Evolutionary conservation across 257 asterid genomes (phyloP).

Genomic region (Ocimum tenuiflorum): DNA sequence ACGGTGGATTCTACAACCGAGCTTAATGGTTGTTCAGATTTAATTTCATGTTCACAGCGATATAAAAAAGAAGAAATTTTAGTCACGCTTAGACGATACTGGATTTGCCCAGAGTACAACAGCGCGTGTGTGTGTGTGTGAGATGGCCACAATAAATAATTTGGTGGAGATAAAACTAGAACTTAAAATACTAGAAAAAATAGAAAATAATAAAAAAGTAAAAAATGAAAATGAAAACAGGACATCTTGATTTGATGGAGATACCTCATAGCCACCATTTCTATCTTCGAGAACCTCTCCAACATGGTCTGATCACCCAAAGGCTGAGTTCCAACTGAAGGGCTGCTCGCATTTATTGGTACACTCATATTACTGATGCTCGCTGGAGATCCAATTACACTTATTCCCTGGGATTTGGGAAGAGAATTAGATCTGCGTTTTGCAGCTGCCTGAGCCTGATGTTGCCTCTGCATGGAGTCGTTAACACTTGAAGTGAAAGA

Average conservation of each 20-base stretch:
- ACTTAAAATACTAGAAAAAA: not conserved
- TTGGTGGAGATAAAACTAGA: not conserved
- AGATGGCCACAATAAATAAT: not conserved
- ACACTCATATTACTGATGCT: constrained; percentile 72
- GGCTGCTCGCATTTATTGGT: constrained; percentile 67
- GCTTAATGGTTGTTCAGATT: not conserved
- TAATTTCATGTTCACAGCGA: not conserved
- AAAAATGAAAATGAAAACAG: not conserved
- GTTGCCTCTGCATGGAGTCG: constrained; percentile 75
- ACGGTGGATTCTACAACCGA: not conserved
- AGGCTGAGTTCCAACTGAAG: constrained; percentile 63
- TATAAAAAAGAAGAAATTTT: not conserved
- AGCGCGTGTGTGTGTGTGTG: not conserved
- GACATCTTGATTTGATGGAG: constrained; percentile 14
- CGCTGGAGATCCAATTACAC: constrained; percentile 90
- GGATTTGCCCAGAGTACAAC: no score
- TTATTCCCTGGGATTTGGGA: constrained; percentile 59
- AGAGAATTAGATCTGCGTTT: constrained; percentile 77
- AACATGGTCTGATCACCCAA: constrained; percentile 60
- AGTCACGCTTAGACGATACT: not conserved
- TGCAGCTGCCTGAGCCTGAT: constrained; percentile 65
- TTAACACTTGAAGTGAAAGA: constrained; percentile 60
- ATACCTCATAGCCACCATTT: constrained; percentile 67
- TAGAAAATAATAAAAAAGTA: no score
- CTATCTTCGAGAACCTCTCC: constrained; percentile 81